Conservation (phyloP, 345 rosid species). For the Adansonia digitata region DNA sequence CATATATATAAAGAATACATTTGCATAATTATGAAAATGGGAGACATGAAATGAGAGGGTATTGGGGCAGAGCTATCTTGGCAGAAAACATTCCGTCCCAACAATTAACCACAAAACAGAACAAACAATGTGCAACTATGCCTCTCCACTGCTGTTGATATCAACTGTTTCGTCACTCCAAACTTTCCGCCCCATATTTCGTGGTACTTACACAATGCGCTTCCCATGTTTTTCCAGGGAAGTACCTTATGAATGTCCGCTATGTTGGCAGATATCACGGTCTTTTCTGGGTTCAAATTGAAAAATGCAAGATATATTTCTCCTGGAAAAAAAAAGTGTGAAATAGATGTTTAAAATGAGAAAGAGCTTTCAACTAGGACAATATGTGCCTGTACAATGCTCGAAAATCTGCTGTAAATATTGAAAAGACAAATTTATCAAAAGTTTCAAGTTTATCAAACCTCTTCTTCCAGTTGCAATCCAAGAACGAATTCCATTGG, state of each 20-base stretch:
- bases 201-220: slow-evolving; percentile 36
- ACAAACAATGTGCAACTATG: slow-evolving; percentile 63
- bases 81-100: too few species aligned
- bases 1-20: too few species aligned
- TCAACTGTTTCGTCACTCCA: slow-evolving; percentile 21
- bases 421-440: background rate
- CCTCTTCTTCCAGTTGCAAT: slow-evolving; percentile 79
- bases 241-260: slow-evolving; percentile 56
- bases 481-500: slow-evolving; percentile 71
- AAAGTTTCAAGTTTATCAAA: slow-evolving; percentile 15
- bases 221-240: slow-evolving; percentile 26
- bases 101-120: slow-evolving; percentile 45
- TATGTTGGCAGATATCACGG: slow-evolving; percentile 47
- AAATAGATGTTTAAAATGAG: background rate
- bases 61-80: too few species aligned
- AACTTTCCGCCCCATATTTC: slow-evolving; percentile 70
- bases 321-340: slow-evolving; percentile 24
- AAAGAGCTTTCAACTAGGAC: background rate
- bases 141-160: slow-evolving; percentile 39
- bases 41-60: too few species aligned
- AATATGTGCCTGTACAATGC: background rate
- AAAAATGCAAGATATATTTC: slow-evolving; percentile 57
- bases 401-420: background rate
- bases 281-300: slow-evolving; percentile 44
- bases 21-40: too few species aligned